Evolutionary conservation across 495 filamentous ascomycete species (phyloP).

Genomic region (Tuber calosporum): DNA sequence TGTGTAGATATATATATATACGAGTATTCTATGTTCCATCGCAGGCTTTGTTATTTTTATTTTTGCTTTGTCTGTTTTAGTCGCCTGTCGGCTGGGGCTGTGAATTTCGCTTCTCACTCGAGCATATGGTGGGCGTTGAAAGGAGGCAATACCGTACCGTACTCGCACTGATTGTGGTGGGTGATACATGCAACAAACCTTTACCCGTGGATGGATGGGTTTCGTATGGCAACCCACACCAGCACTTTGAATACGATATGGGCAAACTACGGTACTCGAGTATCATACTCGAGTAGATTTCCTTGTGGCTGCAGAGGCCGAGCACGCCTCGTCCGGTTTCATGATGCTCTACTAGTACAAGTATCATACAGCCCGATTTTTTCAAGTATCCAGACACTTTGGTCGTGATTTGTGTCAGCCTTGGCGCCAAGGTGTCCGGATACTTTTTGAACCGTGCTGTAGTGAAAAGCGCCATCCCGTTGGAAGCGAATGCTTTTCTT

Average conservation of each 20-base stretch:
- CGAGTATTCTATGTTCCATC: neutral
- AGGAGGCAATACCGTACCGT: neutral
- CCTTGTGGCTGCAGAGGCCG: neutral
- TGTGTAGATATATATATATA: neutral
- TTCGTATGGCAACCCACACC: too few relatives aligned
- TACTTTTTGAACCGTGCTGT: too few relatives aligned
- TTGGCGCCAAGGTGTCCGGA: too few relatives aligned
- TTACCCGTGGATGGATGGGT: too few relatives aligned
- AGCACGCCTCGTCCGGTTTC: too few relatives aligned
- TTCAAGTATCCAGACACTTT: too few relatives aligned
- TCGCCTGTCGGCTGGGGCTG: neutral
- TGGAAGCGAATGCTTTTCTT: neutral
- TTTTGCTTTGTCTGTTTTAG: conserved; percentile 6
- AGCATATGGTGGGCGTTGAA: neutral
- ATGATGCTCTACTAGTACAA: too few relatives aligned
- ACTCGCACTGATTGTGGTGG: too few relatives aligned
- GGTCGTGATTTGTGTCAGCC: too few relatives aligned
- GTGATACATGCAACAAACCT: neutral
- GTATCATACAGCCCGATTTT: too few relatives aligned
- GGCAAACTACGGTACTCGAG: too few relatives aligned
- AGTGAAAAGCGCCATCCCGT: neutral
- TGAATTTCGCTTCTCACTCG: neutral
- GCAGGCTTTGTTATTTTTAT: neutral
- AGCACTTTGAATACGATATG: too few relatives aligned
- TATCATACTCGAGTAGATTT: neutral